phyloP scores from a whole-genome alignment of 2,329 filamentous ascomycete species.

The Alternaria conjuncta region DNA sequence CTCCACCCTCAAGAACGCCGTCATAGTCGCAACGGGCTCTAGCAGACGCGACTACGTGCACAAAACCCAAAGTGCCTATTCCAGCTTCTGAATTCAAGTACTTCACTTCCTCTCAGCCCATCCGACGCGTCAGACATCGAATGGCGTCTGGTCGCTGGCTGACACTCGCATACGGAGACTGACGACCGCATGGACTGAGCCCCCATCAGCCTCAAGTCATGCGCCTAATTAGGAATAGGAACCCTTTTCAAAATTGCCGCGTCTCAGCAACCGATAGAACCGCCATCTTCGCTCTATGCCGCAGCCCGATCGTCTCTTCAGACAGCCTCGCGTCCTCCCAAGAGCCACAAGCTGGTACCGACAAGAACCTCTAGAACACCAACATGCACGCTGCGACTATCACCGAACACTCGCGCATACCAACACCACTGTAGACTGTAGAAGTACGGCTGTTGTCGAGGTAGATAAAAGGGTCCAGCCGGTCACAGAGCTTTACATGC shows the following conservation, averaged over 20 bases:
- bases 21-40: not conserved
- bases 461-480: not conserved
- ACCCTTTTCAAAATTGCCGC: slow-evolving; percentile 33
- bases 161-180: not conserved
- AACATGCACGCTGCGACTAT: not conserved
- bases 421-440: not conserved
- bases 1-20: not conserved
- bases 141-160: not conserved
- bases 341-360: slow-evolving; percentile 54
- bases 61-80: not conserved
- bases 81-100: not conserved
- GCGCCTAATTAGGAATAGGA: not conserved
- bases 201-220: not conserved
- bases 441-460: not conserved
- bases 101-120: not conserved
- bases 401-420: not conserved
- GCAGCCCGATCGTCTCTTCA: slow-evolving; percentile 56
- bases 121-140: not conserved
- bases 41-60: not conserved
- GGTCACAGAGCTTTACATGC: not conserved
- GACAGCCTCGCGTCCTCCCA: slow-evolving; percentile 57
- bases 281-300: slow-evolving; percentile 60
- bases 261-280: slow-evolving; percentile 59
- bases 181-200: not conserved
- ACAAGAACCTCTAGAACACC: slow-evolving; percentile 8